Conservation (phyloP, 805 yeast genomes). For the Ogataea chonburiensis region DNA sequence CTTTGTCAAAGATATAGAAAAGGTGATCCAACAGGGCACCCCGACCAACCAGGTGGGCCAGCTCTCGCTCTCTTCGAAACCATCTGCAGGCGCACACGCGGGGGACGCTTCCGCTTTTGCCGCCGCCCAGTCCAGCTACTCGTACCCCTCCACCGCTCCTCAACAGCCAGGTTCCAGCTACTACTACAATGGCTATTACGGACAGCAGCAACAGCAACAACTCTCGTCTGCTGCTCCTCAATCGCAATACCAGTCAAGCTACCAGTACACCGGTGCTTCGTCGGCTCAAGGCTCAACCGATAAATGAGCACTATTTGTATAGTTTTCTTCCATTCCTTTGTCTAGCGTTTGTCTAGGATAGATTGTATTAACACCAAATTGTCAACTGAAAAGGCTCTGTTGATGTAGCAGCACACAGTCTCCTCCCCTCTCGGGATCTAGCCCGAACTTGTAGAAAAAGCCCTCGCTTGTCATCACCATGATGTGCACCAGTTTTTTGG, state of each 20-base stretch:
- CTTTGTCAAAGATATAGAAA: conserved; percentile 60
- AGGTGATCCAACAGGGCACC: conserved; percentile 33
- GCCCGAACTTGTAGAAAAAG: conserved; percentile 74
- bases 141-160: conserved; percentile 18
- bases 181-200: conserved; percentile 21
- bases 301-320: conserved; percentile 4
- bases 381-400: conserved; percentile 22
- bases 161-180: conserved; percentile 17
- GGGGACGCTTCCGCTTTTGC: conserved; percentile 9
- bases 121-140: conserved; percentile 14
- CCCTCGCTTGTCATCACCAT: conserved; percentile 89
- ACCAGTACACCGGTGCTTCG: conserved; percentile 16
- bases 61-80: conserved; percentile 20
- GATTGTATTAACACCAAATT: conserved; percentile 11
- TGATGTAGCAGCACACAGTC: conserved; percentile 84
- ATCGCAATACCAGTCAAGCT: conserved; percentile 20
- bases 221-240: conserved; percentile 12
- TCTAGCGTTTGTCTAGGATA: conserved; percentile 10
- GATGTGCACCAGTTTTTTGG: conserved; percentile 46
- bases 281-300: conserved; percentile 11
- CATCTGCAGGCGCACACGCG: conserved; percentile 10
- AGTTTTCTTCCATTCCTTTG: conserved; percentile 3
- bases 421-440: conserved; percentile 89
- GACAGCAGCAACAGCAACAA: conserved; percentile 19
- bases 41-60: conserved; percentile 29